A percentile compares a stretch with the other conserved stretches of the same genome.
Evolutionary conservation across 2,329 filamentous ascomycete genomes (phyloP).

Genomic region (Fusarium denticulatum): DNA sequence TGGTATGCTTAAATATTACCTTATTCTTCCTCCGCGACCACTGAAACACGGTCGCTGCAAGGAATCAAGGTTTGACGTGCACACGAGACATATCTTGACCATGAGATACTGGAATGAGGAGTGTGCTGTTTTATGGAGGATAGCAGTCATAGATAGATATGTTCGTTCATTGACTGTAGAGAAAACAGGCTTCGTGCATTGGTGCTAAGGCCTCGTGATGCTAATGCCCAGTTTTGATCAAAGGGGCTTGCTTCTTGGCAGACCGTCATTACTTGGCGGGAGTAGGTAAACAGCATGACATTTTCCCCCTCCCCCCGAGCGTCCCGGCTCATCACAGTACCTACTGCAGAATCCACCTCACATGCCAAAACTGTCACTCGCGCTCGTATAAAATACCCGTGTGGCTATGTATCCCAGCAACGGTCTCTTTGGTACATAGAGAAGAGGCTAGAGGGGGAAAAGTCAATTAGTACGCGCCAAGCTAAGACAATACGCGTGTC

Average conservation of each 20-base stretch:
- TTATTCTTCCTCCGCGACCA: slow-evolving; percentile 33
- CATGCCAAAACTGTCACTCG: not conserved
- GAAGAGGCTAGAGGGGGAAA: not conserved
- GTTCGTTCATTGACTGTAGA: not conserved
- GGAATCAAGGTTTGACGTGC: not conserved
- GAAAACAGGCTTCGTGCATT: slow-evolving; percentile 7
- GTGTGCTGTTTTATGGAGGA: not conserved
- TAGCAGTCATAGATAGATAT: slow-evolving; percentile 2
- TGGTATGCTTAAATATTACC: slow-evolving; percentile 46
- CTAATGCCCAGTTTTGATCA: slow-evolving; percentile 29
- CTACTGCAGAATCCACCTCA: not conserved
- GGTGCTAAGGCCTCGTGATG: slow-evolving; percentile 2
- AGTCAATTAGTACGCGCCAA: slow-evolving; percentile 6
- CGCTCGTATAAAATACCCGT: not conserved
- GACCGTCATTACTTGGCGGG: slow-evolving; percentile 24
- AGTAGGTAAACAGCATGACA: slow-evolving; percentile 3
- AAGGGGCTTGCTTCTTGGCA: slow-evolving; percentile 31
- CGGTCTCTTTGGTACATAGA: not conserved
- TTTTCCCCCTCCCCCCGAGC: not conserved
- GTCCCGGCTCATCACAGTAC: not conserved
- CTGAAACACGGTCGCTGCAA: slow-evolving; percentile 25
- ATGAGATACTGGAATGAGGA: not conserved
- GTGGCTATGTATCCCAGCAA: slow-evolving; percentile 5
- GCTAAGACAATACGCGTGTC: slow-evolving; percentile 20
- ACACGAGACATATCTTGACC: no score